A percentile compares a stretch with the other conserved stretches of the same genome.
Conservation (phyloP, 2,329 filamentous ascomycete species). For the Ophiostoma novo-ulmi region DNA sequence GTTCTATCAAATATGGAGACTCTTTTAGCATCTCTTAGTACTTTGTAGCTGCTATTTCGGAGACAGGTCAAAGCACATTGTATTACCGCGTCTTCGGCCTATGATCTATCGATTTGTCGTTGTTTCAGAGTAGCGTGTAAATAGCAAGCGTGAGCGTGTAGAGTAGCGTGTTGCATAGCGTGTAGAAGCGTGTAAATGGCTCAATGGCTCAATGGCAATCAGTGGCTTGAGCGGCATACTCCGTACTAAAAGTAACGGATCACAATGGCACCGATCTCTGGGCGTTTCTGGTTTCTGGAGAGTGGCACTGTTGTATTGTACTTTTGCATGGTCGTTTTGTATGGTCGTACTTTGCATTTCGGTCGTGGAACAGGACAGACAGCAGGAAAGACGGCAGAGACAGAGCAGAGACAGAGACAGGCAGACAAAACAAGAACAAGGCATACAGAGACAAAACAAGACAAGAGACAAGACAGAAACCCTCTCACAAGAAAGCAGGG, state of each 20-base stretch:
- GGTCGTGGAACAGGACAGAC: not conserved
- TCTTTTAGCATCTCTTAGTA: not conserved
- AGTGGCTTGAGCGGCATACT: too few species aligned
- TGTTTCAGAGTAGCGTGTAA: slow-evolving; percentile 2
- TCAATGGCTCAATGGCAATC: not conserved
- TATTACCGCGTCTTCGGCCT: not conserved
- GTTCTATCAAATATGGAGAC: slow-evolving; percentile 9
- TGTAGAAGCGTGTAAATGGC: not conserved
- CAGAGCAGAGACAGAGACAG: not conserved
- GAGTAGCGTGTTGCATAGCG: not conserved
- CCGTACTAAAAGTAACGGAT: not conserved
- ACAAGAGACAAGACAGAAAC: not conserved
- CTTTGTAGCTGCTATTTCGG: not conserved
- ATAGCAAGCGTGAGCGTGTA: not conserved
- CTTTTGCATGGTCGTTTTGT: not conserved
- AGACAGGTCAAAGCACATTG: not conserved
- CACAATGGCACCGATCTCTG: not conserved
- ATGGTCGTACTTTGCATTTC: not conserved
- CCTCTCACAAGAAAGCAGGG: slow-evolving; percentile 3
- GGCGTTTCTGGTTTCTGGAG: not conserved
- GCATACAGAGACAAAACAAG: not conserved
- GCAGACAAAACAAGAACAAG: not conserved
- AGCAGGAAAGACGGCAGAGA: not conserved
- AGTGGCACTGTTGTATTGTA: not conserved
- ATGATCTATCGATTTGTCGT: not conserved